phyloP scores from a whole-genome alignment of 176 grass and related monocot genomes.

The Eleusine coracana region DNA sequence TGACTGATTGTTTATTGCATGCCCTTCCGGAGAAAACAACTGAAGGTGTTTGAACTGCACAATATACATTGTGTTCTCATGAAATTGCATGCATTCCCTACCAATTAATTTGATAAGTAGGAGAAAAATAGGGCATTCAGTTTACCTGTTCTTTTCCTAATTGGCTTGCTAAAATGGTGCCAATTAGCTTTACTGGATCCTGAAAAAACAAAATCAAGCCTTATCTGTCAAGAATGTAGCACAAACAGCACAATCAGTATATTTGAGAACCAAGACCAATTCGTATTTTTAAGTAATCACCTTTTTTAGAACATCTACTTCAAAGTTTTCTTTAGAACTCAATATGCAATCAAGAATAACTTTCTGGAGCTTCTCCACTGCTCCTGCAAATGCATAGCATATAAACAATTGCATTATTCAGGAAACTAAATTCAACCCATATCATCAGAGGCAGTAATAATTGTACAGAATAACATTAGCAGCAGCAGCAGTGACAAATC shows the following conservation, averaged over 20 bases:
- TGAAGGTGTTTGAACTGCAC: slow-evolving; percentile 60
- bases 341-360: slow-evolving; percentile 68
- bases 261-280: not conserved
- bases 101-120: not conserved
- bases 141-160: slow-evolving; percentile 65
- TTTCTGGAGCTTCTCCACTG: slow-evolving; percentile 62
- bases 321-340: slow-evolving; percentile 76
- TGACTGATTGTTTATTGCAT: slow-evolving; percentile 40
- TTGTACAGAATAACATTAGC: not conserved
- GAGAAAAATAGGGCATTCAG: not conserved
- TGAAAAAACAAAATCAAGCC: slow-evolving; percentile 28
- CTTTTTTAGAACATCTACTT: slow-evolving; percentile 55
- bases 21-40: slow-evolving; percentile 43
- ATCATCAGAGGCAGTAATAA: not conserved
- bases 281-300: slow-evolving; percentile 24
- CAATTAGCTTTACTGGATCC: slow-evolving; percentile 67
- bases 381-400: slow-evolving; percentile 58
- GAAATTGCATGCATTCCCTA: slow-evolving; percentile 16
- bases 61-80: slow-evolving; percentile 22
- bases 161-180: slow-evolving; percentile 63
- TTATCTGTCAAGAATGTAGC: slow-evolving; percentile 15
- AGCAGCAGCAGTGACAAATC: not conserved
- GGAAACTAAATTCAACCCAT: slow-evolving; percentile 6
- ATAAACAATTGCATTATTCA: slow-evolving; percentile 4
- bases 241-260: not conserved